A percentile compares a stretch with the other conserved stretches of the same genome.
Evolutionary conservation across 768 basidiomycete genomes (phyloP).

Genomic region (Lactarius akahatsu): DNA sequence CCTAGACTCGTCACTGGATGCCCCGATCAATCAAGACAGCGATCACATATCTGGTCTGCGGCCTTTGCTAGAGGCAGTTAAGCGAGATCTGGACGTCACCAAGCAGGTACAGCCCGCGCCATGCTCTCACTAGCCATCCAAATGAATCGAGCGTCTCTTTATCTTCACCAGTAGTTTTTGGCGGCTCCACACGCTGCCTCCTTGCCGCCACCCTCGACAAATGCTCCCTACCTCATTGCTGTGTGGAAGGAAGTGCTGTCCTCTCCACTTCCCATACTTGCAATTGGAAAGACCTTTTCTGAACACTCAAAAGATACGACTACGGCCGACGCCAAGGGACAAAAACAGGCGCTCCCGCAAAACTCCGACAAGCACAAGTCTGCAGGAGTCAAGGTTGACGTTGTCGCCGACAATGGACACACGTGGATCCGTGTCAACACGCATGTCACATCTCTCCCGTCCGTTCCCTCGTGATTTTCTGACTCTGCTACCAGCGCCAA

Average conservation of each 20-base stretch:
- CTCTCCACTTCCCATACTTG: conserved; percentile 55
- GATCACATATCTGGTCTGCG: conserved; percentile 42
- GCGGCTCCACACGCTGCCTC: conserved; percentile 44
- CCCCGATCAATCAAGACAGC: conserved; percentile 20
- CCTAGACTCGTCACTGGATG: conserved; percentile 38
- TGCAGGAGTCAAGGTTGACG: conserved; percentile 66
- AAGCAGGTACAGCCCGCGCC: conserved; percentile 38
- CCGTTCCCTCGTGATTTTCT: conserved; percentile 15
- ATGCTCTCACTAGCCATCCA: conserved; percentile 19
- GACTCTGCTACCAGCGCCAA: conserved; percentile 53
- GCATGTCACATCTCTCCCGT: conserved; percentile 46
- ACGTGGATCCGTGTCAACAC: conserved; percentile 87
- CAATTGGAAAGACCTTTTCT: conserved; percentile 57
- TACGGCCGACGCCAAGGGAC: background rate
- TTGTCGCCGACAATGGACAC: conserved; percentile 71
- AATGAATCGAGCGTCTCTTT: conserved; percentile 13
- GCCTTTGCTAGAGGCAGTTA: conserved; percentile 43
- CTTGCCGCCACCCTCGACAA: conserved; percentile 62
- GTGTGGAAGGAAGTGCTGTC: conserved; percentile 78
- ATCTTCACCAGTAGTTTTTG: conserved; percentile 57
- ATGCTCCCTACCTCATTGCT: conserved; percentile 75
- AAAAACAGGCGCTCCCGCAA: conserved; percentile 23
- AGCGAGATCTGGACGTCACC: conserved; percentile 44
- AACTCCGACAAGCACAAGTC: conserved; percentile 23
- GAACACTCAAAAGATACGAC: conserved; percentile 21